Evolutionary conservation across 2,329 filamentous ascomycete species (phyloP), one percentile per base, ranked within the genome.

Genomic region (Claviceps arundinis): DNA sequence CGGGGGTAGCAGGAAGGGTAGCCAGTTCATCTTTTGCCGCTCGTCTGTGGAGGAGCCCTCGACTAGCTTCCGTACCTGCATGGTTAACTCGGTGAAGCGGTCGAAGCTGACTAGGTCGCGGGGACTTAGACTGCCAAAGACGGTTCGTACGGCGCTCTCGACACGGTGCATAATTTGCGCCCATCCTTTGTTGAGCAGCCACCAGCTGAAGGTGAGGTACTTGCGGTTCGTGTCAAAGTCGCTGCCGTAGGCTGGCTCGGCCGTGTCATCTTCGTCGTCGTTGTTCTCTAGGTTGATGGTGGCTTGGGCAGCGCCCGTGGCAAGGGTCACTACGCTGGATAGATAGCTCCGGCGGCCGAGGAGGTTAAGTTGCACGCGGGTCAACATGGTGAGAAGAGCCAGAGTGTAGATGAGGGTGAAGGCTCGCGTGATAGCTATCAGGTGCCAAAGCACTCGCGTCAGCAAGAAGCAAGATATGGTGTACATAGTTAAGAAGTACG

Each of bases 161-260:
- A 98, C 90, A 57, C 84, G 85, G 52, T 81, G 75, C 77, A 89
- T 85, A 52, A 97, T 72, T 53, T 89, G 81, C 58, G 82, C 81
- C 83, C 89, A 97, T 44, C 93, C 93, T 58, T 82, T 81, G 69
- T 98, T 91, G 47, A 98, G 75, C 47, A 98, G 73, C 90, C 91
- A 98, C 93, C 93, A 98, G 69, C 89, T 95, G 66, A 97, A 95
- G 42, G 90, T 94, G 48, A 98, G 75, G 64, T 97, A 98, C 63
- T 87, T 87, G 60, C 90, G 79, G 68, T 98, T 98, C 37, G 89
- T 95, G 67, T 96, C 90, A 59, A 95, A 96, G 67, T 98, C 93
- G 66, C 87, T 91, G 45, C 89, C 89, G 64, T 94, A 89, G 4
- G 82, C 78, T 60, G 90, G 85, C 51, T 91, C 87, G 17, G 79